A percentile compares a stretch with the other conserved stretches of the same genome.
These are phyloP conservation scores for Aaosphaeria arxii DNA, from an alignment of 2,329 filamentous ascomycete species.

Conservation along the genomic window DNA sequence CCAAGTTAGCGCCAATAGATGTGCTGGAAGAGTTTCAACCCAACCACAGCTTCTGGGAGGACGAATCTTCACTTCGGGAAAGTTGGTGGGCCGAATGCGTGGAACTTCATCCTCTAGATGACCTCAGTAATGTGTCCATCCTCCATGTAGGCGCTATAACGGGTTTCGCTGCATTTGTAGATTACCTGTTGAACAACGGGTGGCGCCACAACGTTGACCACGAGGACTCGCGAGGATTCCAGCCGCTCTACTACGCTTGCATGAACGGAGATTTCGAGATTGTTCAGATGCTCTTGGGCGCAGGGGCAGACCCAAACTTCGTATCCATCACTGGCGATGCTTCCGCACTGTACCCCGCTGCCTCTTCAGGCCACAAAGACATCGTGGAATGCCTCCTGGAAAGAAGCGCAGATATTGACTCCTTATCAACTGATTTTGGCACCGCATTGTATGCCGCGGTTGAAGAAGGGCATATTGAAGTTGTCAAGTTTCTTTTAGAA, in stretches of 20 bases:
- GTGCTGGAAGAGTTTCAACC: slow-evolving; percentile 18
- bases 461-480: neutral
- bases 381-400: slow-evolving; percentile 7
- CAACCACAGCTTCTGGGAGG: slow-evolving; percentile 13
- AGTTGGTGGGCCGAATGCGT: slow-evolving; percentile 15
- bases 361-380: slow-evolving; percentile 9
- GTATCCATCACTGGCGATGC: slow-evolving; percentile 4
- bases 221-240: slow-evolving; percentile 16
- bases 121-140: slow-evolving; percentile 11
- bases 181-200: slow-evolving; percentile 11
- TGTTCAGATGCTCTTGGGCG: slow-evolving; percentile 11
- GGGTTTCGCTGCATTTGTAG: slow-evolving; percentile 13
- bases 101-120: slow-evolving; percentile 7
- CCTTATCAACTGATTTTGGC: neutral
- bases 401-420: neutral
- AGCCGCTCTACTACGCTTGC: slow-evolving; percentile 19
- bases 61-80: slow-evolving; percentile 10
- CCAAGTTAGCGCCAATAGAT: slow-evolving; percentile 15
- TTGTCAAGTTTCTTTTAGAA: neutral
- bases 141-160: slow-evolving; percentile 17
- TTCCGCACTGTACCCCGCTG: slow-evolving; percentile 13
- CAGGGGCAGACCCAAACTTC: slow-evolving; percentile 13
- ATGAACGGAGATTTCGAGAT: slow-evolving; percentile 13
- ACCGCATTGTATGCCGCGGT: neutral
- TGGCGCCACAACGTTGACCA: slow-evolving; percentile 10